These are phyloP conservation scores for Diplodia corticola DNA, from an alignment of 2,329 filamentous ascomycete genomes.

Conservation along the genomic window DNA sequence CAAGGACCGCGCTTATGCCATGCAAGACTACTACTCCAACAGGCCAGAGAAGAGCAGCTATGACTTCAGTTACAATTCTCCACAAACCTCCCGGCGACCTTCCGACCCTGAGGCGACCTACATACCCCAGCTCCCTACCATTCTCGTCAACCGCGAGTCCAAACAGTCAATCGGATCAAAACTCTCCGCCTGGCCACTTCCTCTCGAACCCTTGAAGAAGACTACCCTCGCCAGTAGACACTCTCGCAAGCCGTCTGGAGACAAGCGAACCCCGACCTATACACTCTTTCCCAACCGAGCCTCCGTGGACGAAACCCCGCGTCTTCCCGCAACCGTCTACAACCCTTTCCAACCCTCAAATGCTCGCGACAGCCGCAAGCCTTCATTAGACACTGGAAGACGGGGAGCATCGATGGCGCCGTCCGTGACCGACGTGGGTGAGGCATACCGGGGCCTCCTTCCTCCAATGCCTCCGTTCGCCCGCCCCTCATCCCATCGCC, in stretches of 20 bases:
- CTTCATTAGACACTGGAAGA: slow-evolving; percentile 19
- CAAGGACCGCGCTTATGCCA: slow-evolving; percentile 30
- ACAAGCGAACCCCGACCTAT: slow-evolving; percentile 29
- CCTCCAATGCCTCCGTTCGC: slow-evolving; percentile 42
- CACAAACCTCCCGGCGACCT: slow-evolving; percentile 30
- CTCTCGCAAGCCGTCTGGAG: background rate
- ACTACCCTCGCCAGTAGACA: background rate
- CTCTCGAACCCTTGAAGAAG: slow-evolving; percentile 1
- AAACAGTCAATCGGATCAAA: background rate
- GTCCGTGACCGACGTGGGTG: slow-evolving; percentile 40
- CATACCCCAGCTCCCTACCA: slow-evolving; percentile 1
- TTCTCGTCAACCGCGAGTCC: slow-evolving; percentile 1
- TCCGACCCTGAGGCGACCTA: slow-evolving; percentile 30
- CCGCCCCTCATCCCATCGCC: slow-evolving; percentile 47
- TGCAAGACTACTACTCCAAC: slow-evolving; percentile 31
- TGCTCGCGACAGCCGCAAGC: slow-evolving; percentile 23
- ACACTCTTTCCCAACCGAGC: slow-evolving; percentile 41
- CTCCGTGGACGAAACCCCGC: slow-evolving; percentile 39
- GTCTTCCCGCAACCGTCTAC: slow-evolving; percentile 43
- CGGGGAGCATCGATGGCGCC: slow-evolving; percentile 3
- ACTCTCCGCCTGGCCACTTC: background rate
- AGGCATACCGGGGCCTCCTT: slow-evolving; percentile 26
- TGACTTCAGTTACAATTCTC: slow-evolving; percentile 36
- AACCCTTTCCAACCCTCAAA: slow-evolving; percentile 23
- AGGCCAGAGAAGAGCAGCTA: slow-evolving; percentile 40